Evolutionary conservation across 768 basidiomycete species (phyloP).

Genomic region (Amanita rubescens): DNA sequence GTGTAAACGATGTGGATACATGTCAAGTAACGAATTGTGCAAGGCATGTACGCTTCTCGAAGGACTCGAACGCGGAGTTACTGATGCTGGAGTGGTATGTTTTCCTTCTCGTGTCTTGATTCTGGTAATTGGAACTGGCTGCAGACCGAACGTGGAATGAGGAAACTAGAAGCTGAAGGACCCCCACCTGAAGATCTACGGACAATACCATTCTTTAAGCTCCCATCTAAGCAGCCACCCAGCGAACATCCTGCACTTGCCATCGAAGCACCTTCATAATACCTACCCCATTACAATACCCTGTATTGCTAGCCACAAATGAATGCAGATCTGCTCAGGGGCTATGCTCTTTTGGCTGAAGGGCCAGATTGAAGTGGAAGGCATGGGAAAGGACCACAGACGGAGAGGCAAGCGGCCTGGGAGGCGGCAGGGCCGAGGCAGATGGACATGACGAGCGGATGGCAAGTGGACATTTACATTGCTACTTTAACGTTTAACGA

Average conservation of each 20-base stretch:
- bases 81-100: constrained; percentile 52
- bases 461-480: too few species aligned
- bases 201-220: constrained; percentile 66
- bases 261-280: constrained; percentile 32
- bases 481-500: too few species aligned
- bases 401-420: too few species aligned
- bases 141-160: constrained; percentile 63
- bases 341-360: too few species aligned
- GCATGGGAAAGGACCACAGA: too few species aligned
- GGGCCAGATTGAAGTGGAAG: too few species aligned
- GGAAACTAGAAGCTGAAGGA: constrained; percentile 50
- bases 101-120: constrained; percentile 4
- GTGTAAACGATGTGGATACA: constrained; percentile 89
- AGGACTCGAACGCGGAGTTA: constrained; percentile 83
- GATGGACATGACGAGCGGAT: too few species aligned
- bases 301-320: not conserved
- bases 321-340: too few species aligned
- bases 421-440: too few species aligned
- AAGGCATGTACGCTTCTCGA: constrained; percentile 90
- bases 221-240: constrained; percentile 22
- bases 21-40: constrained; percentile 95
- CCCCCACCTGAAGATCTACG: constrained; percentile 62
- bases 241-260: constrained; percentile 30
- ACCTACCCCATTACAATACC: not conserved
- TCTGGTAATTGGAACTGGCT: not conserved